phyloP scores from a whole-genome alignment of 345 rosid genomes.

The Salix exigua region DNA sequence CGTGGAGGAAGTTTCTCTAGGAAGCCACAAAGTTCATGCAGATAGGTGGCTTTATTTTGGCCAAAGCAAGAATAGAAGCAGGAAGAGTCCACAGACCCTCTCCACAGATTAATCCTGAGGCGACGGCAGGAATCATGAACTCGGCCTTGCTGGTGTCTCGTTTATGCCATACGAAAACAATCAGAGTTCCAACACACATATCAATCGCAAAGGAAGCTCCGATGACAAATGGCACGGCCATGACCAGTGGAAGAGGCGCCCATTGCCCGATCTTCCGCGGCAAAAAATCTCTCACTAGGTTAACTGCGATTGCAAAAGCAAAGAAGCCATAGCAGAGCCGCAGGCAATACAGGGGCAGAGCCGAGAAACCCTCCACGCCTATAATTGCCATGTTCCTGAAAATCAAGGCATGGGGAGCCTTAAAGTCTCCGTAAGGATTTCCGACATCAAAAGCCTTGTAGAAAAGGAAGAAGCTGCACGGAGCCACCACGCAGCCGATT shows the following conservation, averaged over 20 bases:
- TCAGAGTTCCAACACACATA: conserved; percentile 78
- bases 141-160: conserved; percentile 53
- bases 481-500: conserved; percentile 70
- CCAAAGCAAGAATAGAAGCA: conserved; percentile 72
- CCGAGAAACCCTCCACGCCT: conserved; percentile 60
- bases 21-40: conserved; percentile 72
- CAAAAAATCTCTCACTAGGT: conserved; percentile 52
- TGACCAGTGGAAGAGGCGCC: conserved; percentile 89
- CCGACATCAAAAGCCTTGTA: conserved; percentile 90
- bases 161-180: conserved; percentile 62
- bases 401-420: conserved; percentile 84
- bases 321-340: conserved; percentile 69
- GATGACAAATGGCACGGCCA: conserved; percentile 79
- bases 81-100: conserved; percentile 93
- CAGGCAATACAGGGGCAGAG: conserved; percentile 55
- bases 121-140: conserved; percentile 78
- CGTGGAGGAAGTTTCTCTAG: conserved; percentile 9
- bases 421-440: conserved; percentile 75
- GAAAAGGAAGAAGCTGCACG: conserved; percentile 81
- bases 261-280: conserved; percentile 63
- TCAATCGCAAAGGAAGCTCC: conserved; percentile 90
- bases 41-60: conserved; percentile 75
- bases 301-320: conserved; percentile 62
- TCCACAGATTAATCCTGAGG: conserved; percentile 86
- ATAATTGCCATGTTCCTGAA: conserved; percentile 80